These are phyloP conservation scores for Colletotrichum sp. DNA, from an alignment of 2,329 filamentous ascomycete species.

Conservation along the genomic window DNA sequence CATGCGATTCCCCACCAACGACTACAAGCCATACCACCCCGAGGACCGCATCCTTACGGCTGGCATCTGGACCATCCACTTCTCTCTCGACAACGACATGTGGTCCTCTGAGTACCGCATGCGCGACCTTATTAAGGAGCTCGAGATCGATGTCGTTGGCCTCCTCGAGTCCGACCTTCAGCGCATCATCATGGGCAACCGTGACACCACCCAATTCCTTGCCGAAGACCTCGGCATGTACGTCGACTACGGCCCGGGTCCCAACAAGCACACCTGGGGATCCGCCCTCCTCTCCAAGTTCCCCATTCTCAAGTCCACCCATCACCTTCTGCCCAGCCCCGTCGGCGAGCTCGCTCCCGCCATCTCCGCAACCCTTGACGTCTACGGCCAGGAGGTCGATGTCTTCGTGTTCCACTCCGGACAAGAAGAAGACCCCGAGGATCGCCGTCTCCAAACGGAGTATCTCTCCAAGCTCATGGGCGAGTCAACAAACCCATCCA, in stretches of 20 bases:
- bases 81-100: conserved; percentile 98
- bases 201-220: conserved; percentile 92
- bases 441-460: conserved; percentile 83
- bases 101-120: conserved; percentile 96
- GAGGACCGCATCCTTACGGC: conserved; percentile 89
- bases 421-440: conserved; percentile 94
- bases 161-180: conserved; percentile 92
- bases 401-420: conserved; percentile 99
- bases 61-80: conserved; percentile 99
- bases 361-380: conserved; percentile 94
- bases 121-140: conserved; percentile 86
- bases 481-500: conserved; percentile 76
- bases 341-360: conserved; percentile 95
- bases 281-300: conserved; percentile 93
- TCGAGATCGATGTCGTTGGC: conserved; percentile 98
- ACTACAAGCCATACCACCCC: conserved; percentile 89
- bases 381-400: conserved; percentile 88
- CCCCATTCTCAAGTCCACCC: conserved; percentile 95
- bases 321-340: conserved; percentile 91
- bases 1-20: conserved; percentile 88
- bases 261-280: conserved; percentile 99
- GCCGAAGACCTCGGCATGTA: conserved; percentile 99
- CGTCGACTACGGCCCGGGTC: conserved; percentile 94
- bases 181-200: conserved; percentile 99
- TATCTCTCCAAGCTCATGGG: conserved; percentile 92